phyloP scores from a whole-genome alignment of 345 rosid genomes.

The Citrus sp. region DNA sequence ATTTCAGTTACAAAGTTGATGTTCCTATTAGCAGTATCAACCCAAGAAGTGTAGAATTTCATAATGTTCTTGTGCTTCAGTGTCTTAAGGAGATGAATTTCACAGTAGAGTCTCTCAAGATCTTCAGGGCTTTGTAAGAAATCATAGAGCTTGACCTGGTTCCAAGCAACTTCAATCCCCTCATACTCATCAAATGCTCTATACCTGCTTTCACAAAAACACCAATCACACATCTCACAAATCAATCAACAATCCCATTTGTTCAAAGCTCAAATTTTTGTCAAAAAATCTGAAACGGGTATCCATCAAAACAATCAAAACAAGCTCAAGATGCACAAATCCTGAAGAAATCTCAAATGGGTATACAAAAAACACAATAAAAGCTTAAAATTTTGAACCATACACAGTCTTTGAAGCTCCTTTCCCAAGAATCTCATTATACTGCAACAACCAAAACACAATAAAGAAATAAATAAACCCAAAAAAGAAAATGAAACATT shows the following conservation, averaged over 20 bases:
- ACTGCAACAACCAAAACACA: conserved; percentile 44
- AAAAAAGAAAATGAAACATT: conserved; percentile 9
- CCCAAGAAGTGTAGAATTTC: conserved; percentile 94
- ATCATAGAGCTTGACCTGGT: conserved; percentile 93
- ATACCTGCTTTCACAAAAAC: conserved; percentile 51
- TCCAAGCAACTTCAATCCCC: conserved; percentile 99
- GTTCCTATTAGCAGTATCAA: conserved; percentile 74
- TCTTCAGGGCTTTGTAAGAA: conserved; percentile 91
- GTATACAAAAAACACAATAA: conserved; percentile 8
- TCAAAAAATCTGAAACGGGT: not conserved
- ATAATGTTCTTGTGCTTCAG: conserved; percentile 84
- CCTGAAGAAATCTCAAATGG: conserved; percentile 20
- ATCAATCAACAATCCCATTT: conserved; percentile 23
- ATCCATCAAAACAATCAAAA: conserved; percentile 8
- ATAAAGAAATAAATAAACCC: conserved; percentile 6
- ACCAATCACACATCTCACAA: conserved; percentile 19
- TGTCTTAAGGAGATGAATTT: conserved; percentile 93
- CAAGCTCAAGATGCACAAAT: not conserved
- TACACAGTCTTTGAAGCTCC: conserved; percentile 99
- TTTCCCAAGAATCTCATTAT: conserved; percentile 86
- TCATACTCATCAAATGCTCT: conserved; percentile 91
- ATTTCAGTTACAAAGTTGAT: conserved; percentile 91
- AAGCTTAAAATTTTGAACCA: conserved; percentile 25
- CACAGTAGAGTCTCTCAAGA: conserved; percentile 89
- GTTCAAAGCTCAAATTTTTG: conserved; percentile 9